These are phyloP conservation scores for Raddia guianensis DNA, from an alignment of 176 grass and related monocot species.

Conservation along the genomic window DNA sequence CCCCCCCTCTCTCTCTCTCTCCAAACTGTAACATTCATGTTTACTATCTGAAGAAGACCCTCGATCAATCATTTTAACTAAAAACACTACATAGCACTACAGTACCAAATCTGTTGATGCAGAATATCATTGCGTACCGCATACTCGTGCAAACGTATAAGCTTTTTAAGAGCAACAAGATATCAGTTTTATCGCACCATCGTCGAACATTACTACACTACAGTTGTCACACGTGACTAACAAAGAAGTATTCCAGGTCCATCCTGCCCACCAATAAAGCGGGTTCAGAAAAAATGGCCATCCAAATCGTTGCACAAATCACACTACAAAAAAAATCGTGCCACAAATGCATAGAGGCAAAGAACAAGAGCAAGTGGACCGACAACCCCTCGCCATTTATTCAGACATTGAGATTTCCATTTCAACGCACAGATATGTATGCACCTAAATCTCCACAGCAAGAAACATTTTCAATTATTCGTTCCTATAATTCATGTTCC, in stretches of 20 bases:
- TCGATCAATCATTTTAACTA: not conserved
- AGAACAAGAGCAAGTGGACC: slow-evolving; percentile 12
- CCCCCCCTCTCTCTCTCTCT: too few species aligned
- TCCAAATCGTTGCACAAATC: not conserved
- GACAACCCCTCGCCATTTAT: not conserved
- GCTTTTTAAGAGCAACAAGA: too few species aligned
- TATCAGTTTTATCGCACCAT: not conserved
- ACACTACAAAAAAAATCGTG: too few species aligned
- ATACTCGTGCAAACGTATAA: not conserved
- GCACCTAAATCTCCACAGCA: slow-evolving; percentile 1
- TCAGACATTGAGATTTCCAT: not conserved
- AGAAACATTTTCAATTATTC: not conserved
- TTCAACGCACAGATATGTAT: not conserved
- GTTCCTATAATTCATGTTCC: slow-evolving; percentile 12
- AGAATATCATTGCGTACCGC: not conserved
- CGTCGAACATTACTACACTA: not conserved
- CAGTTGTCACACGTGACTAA: not conserved
- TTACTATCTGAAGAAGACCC: not conserved
- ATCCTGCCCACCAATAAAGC: slow-evolving; percentile 13
- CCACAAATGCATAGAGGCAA: not conserved
- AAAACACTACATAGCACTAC: not conserved
- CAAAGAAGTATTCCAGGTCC: slow-evolving; percentile 1
- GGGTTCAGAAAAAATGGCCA: slow-evolving; percentile 25
- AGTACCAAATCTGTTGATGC: not conserved
- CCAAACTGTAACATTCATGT: not conserved